Evolutionary conservation across 106 monocot genomes (phyloP), one percentile per base, ranked within the genome.

Genomic region (Hemerocallis citrina): DNA sequence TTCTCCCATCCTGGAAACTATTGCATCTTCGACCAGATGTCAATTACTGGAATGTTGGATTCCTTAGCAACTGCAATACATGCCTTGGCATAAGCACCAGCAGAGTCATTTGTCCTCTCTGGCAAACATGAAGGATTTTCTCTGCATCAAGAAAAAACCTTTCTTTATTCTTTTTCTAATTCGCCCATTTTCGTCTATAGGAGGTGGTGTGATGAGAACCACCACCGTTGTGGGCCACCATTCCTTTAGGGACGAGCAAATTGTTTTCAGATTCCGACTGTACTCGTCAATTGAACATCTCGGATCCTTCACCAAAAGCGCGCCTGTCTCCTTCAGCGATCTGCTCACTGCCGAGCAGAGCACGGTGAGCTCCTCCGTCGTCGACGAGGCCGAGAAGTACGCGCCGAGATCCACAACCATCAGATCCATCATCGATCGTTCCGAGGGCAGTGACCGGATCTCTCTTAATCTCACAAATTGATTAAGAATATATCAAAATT

Each of bases 1-100:
- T 85, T 89, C 49, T 85, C 81, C 95, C 95, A 95, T 9, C 63
- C 63, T 49, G 81, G 70, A 73, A 67, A 52, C 24, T 73, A 50
- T 69, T 90, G 95, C 89, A 95, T 90, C 45, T 86, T 90, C 25
- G 95, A 76, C 83, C 86, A 95, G 20, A 86, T 74, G 57, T 95
- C 95, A 30, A 95, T 81, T 38, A 86, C 75, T 16, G 83, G 79
- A 29, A 72, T 23, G 3, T 49, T 61, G 16, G 30, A 54, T 64
- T 93, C 92, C 34, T 56, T 38, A 28, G 79, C 92, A 59, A 85
- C 77, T 40, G 62, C 29, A 12, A 84, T 29, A 48, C 92, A 93
- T 24, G 81, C 88, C 38, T 74, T 75, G 9, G 88, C 88, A 69
- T 78, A 93, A 62, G 65, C 71, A 54, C 88, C 84, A 49, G 92